These are phyloP conservation scores for Elongisporangium prolatum DNA, from an alignment of 352 stramenopile species.

Conservation along the genomic window DNA sequence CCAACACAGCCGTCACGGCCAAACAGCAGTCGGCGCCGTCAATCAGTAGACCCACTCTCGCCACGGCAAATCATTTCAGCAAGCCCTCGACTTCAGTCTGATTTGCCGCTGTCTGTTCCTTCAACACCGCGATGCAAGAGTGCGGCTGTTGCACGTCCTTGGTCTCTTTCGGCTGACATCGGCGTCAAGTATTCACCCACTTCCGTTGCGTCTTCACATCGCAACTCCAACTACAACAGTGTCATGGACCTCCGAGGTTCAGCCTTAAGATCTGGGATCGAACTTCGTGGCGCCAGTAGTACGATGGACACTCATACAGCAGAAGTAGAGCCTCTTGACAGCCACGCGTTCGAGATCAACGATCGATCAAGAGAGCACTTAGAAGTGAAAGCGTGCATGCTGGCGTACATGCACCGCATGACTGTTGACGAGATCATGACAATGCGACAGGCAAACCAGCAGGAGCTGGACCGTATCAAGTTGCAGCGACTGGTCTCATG, in stretches of 20 bases:
- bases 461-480: constrained; percentile 29
- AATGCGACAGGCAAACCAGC: constrained; percentile 26
- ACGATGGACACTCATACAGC: neutral
- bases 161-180: neutral
- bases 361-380: constrained; percentile 41
- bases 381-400: constrained; percentile 64
- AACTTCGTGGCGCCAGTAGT: neutral
- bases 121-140: constrained; percentile 19
- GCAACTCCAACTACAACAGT: neutral
- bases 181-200: neutral
- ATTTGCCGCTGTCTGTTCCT: neutral
- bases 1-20: neutral
- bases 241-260: neutral
- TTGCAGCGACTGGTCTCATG: constrained; percentile 39
- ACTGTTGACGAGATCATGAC: constrained; percentile 53
- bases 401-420: constrained; percentile 59
- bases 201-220: neutral
- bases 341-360: constrained; percentile 17
- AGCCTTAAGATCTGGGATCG: neutral
- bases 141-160: constrained; percentile 4
- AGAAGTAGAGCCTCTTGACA: neutral
- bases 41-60: neutral
- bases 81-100: neutral
- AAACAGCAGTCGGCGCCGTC: neutral
- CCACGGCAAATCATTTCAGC: constrained; percentile 2